Evolutionary conservation across 208 protist genomes (phyloP), one percentile per base, ranked within the genome.

Genomic region (Leishmania arabica): DNA sequence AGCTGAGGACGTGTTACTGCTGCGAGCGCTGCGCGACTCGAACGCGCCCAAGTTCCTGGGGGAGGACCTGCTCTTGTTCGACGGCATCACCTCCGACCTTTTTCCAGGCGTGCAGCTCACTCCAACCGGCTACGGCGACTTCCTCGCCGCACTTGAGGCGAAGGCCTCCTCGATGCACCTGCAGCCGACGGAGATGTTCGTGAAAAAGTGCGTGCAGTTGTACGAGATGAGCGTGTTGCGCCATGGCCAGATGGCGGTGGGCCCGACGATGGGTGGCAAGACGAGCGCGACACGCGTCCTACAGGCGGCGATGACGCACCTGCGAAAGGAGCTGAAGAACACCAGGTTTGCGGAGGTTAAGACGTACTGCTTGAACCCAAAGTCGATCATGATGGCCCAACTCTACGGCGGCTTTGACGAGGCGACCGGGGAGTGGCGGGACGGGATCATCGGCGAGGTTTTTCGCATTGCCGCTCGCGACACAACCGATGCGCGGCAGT

Each of bases 31-130:
- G 76, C 90, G 93, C 62, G 98, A 99, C 93, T 99, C 95, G 45
- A 99, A 99, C 91, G 95, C 98, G 40, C 99, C 99, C n/a, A 99
- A 99, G 89, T 99, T 99, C 79, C 93, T 99, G 31, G 93, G 93
- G 65, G 93, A 97, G 75, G 96, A 98, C 79, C 84, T 98, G 31
- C 78, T 98, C 40, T 91, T 99, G 53, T 99, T 99, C 84, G 95
- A 93, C 75, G 98, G 98, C 77, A 99, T 99, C 84, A 98, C 99
- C 58, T 98, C 93, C 37, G 98, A 99, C 88, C 89, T 99, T 27
- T 99, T 99, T 90, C 99, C 99, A 24, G 97, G 97, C 21, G 93
- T 99, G 11, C 73, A 97, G 81, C 84, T 99, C 60, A 90, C 93
- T 11, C 87, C 90, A 51, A 80, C 92, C 3, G 96, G 99, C 88